Evolutionary conservation across 495 filamentous ascomycete genomes (phyloP).

Genomic region (Peziza echinospora): DNA sequence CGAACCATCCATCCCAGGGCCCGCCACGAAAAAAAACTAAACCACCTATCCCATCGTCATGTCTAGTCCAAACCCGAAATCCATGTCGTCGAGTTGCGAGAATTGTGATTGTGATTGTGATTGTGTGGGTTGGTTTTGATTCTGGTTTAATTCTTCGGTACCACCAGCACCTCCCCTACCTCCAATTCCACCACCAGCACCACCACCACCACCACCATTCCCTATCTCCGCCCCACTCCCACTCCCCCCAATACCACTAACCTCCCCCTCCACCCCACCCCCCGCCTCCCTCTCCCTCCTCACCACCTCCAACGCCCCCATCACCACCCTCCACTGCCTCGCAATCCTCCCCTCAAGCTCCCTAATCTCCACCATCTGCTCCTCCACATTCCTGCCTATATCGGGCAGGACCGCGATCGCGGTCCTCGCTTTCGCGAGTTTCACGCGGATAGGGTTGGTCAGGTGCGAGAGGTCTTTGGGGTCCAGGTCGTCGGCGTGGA

Average conservation of each 20-base stretch:
- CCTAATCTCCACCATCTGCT: conserved; percentile 61
- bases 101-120: too few species aligned
- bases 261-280: conserved; percentile 1
- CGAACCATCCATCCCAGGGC: too few species aligned
- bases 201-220: neutral
- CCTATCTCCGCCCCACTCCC: neutral
- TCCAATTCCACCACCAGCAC: neutral
- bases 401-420: conserved; percentile 52
- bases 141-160: too few species aligned
- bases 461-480: conserved; percentile 59
- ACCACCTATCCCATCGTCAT: too few species aligned
- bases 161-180: neutral
- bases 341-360: conserved; percentile 47
- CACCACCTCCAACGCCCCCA: conserved; percentile 18
- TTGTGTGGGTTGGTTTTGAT: too few species aligned
- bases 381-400: conserved; percentile 43
- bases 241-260: neutral
- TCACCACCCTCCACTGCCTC: conserved; percentile 35
- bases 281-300: conserved; percentile 9
- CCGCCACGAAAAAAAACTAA: too few species aligned
- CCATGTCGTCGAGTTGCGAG: too few species aligned
- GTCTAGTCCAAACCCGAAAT: too few species aligned
- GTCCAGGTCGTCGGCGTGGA: conserved; percentile 32
- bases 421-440: conserved; percentile 51
- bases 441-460: conserved; percentile 51